Evolutionary conservation across 2,329 filamentous ascomycete genomes (phyloP).

Genomic region (Fusarium dlaminii): DNA sequence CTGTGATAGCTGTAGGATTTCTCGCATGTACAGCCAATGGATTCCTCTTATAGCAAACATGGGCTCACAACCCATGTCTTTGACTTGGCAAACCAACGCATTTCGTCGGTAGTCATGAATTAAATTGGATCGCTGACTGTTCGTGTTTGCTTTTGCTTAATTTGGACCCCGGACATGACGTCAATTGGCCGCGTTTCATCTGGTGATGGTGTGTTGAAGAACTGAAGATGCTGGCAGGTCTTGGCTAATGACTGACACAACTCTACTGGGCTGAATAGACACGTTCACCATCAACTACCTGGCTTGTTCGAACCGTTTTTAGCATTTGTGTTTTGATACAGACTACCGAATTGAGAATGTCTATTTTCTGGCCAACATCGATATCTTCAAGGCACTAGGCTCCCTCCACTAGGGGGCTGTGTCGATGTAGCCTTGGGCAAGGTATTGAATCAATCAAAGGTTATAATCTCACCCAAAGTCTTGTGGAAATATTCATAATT

Average conservation of each 20-base stretch:
- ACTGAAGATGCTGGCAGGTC: neutral
- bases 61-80: slow-evolving; percentile 22
- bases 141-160: neutral
- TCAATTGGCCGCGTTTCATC: slow-evolving; percentile 10
- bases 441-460: neutral
- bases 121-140: neutral
- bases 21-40: slow-evolving; percentile 13
- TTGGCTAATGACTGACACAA: neutral
- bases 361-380: neutral
- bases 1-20: slow-evolving; percentile 1
- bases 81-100: neutral
- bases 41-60: slow-evolving; percentile 2
- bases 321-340: neutral
- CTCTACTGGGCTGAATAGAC: neutral
- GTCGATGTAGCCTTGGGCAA: neutral
- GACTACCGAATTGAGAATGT: neutral
- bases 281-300: neutral
- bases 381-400: neutral
- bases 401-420: neutral
- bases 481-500: neutral
- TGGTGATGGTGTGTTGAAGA: neutral
- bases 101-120: neutral
- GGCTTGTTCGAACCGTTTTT: neutral
- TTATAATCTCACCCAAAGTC: neutral
- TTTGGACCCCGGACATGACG: slow-evolving; percentile 23